These are phyloP conservation scores for Trapa bicornis DNA, from an alignment of 345 rosid species.

Conservation along the genomic window DNA sequence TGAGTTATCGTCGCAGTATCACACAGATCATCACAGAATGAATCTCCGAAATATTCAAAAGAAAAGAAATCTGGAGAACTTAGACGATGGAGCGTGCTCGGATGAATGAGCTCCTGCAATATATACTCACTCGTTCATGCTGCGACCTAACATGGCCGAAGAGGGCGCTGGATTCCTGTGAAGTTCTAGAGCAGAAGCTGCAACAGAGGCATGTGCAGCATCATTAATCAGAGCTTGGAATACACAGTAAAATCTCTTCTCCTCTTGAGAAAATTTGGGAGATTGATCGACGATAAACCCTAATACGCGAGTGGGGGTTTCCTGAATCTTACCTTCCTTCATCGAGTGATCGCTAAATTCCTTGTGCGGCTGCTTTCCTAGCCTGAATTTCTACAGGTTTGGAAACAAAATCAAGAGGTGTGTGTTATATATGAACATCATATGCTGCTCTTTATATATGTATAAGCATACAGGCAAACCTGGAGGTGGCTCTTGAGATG, in stretches of 20 bases:
- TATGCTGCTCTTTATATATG: background rate
- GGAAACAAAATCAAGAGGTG: conserved; percentile 7
- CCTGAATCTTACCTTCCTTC: conserved; percentile 56
- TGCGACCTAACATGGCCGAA: conserved; percentile 78
- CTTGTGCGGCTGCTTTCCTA: conserved; percentile 99
- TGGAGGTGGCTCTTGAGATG: conserved; percentile 99
- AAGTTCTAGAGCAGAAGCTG: conserved; percentile 71
- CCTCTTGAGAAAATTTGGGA: too few relatives aligned
- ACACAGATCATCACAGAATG: conserved; percentile 17
- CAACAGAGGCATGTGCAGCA: conserved; percentile 4
- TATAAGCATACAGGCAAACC: conserved; percentile 23
- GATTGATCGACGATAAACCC: background rate
- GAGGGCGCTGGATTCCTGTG: conserved; percentile 78
- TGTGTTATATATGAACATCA: background rate
- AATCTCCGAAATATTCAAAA: conserved; percentile 5
- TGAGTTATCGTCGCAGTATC: conserved; percentile 24
- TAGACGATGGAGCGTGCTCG: too few relatives aligned
- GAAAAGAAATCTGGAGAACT: background rate
- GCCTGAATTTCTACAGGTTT: conserved; percentile 68
- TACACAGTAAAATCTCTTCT: background rate
- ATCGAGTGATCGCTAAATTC: conserved; percentile 90
- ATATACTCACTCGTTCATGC: conserved; percentile 82
- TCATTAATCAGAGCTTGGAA: background rate
- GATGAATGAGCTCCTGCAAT: background rate
- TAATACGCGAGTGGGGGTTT: background rate